A percentile compares a stretch with the other conserved stretches of the same genome.
Conservation (phyloP, 306 rosid genomes). For the Rubus parviflorus region DNA sequence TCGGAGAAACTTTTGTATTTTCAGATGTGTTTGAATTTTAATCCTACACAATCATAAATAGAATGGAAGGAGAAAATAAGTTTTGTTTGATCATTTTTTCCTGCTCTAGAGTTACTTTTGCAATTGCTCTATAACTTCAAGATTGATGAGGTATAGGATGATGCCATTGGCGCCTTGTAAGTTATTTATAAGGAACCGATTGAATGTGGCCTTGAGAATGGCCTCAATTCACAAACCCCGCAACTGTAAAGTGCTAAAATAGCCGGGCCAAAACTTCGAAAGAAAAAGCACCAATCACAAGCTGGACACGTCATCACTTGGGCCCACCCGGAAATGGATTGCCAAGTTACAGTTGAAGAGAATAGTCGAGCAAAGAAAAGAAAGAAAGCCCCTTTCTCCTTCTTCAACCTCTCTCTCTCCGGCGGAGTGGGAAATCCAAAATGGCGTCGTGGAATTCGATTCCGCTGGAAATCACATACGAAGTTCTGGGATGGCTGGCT, state of each 20-base stretch:
- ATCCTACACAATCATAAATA: too few relatives aligned
- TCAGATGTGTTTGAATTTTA: too few relatives aligned
- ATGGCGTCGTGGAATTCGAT: conserved; percentile 80
- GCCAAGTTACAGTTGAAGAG: too few relatives aligned
- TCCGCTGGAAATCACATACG: conserved; percentile 52
- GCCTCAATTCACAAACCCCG: background rate
- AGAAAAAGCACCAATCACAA: background rate
- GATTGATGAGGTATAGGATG: background rate
- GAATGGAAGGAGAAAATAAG: too few relatives aligned
- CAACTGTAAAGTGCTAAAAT: background rate
- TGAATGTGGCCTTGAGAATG: background rate
- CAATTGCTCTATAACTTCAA: too few relatives aligned
- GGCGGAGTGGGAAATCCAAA: background rate
- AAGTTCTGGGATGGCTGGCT: conserved; percentile 74
- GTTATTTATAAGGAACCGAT: background rate
- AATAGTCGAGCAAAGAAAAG: background rate
- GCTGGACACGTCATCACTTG: background rate
- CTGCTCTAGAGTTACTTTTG: too few relatives aligned
- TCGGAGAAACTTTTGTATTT: too few relatives aligned
- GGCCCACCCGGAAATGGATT: background rate
- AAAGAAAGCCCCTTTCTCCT: background rate
- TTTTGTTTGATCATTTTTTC: too few relatives aligned
- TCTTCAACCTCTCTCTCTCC: background rate
- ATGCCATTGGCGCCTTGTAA: background rate
- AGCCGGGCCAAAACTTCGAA: background rate